Percentiles rank a stretch among this genome's conserved stretches.
Conservation (phyloP, 108 stramenopile genomes). For the Cyclotella choctawhatcheeana region DNA sequence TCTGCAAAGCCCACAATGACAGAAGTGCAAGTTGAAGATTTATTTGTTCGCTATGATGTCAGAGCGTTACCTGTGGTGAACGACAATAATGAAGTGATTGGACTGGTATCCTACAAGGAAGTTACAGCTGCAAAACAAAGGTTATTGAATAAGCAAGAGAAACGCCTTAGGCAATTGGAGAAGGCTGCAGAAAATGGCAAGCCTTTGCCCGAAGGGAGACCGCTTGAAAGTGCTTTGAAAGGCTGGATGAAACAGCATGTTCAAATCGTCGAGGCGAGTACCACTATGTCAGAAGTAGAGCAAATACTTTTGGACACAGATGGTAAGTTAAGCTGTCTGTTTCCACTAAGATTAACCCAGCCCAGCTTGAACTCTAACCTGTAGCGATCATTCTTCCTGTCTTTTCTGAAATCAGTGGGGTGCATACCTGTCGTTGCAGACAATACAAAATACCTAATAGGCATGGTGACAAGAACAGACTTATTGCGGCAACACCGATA, state of each 20-base stretch:
- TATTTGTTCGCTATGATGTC: slow-evolving; percentile 85
- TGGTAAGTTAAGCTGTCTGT: slow-evolving; percentile 31
- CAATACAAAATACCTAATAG: slow-evolving; percentile 75
- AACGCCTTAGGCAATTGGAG: slow-evolving; percentile 43
- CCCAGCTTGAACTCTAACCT: background rate
- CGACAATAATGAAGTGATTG: slow-evolving; percentile 80
- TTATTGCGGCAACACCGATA: slow-evolving; percentile 86
- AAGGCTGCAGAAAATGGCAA: slow-evolving; percentile 45
- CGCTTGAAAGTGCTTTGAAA: slow-evolving; percentile 75
- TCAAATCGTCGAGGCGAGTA: slow-evolving; percentile 67
- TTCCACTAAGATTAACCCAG: background rate
- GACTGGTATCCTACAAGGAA: slow-evolving; percentile 90
- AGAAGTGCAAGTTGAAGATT: slow-evolving; percentile 85
- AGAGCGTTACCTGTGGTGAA: slow-evolving; percentile 91
- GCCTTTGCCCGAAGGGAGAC: slow-evolving; percentile 52
- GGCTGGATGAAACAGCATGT: slow-evolving; percentile 94
- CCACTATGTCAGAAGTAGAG: slow-evolving; percentile 87
- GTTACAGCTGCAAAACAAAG: slow-evolving; percentile 82
- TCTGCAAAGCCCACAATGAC: slow-evolving; percentile 79
- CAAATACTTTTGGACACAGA: slow-evolving; percentile 79
- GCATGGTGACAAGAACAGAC: slow-evolving; percentile 91
- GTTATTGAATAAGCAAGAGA: slow-evolving; percentile 63
- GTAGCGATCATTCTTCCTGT: too few relatives aligned
- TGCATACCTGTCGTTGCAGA: slow-evolving; percentile 86
- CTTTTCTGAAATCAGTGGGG: slow-evolving; percentile 65